Base-by-base conservation (phyloP, 2,329 filamentous ascomycete genomes). In the Fusarium temperatum region DNA sequence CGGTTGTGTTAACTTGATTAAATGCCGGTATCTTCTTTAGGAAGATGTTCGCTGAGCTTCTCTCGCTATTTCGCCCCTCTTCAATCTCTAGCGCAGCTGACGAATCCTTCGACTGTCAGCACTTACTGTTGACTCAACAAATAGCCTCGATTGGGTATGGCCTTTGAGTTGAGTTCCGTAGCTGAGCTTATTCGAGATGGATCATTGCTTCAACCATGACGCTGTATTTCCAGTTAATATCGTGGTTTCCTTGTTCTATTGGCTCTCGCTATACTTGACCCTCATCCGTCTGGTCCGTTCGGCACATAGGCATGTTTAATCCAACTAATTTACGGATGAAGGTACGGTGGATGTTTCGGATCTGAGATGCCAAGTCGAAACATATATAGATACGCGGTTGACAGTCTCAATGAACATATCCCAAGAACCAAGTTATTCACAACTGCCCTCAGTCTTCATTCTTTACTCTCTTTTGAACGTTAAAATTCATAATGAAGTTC, bases 111-210 rank as follows among this genome's bases (percentile, higher is more conserved):
- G 13, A 20, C 22, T 32, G 28, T 26, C 8, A 20, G 39, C 28
- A 45, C 0, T 32, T 44, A 26, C 22, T 38, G 56, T 59, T 59
- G 56, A 59, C 56, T 59, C 42, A 58, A 58, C 55, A 58, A 28
- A 58, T 50, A 7, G 8, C 13, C 42, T 38, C 20, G 6, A 51
- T 59, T 18, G 10, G 42, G 42, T 3, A 36, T 30, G 24, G 20
- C 15, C 2, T 28, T 8, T 12, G 7, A 17, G 7, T 15, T 5
- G n/a, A 12, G 7, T 20, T 12, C 41, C 12, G 17, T 26, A 15
- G 26, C 17, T 57, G 17, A 57, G 13, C 5, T 32, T 24, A 32
- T n/a, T 20, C 10, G 6, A 20, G 7, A 20, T 44, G 22, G 18
- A 15, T 24, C 28, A 6, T 18, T 20, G 32, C 30, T 59, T 59